Percentiles rank a stretch among this genome's conserved stretches.
phyloP scores from a whole-genome alignment of 2,329 filamentous ascomycete species.

The Phyllosticta citriasiana region DNA sequence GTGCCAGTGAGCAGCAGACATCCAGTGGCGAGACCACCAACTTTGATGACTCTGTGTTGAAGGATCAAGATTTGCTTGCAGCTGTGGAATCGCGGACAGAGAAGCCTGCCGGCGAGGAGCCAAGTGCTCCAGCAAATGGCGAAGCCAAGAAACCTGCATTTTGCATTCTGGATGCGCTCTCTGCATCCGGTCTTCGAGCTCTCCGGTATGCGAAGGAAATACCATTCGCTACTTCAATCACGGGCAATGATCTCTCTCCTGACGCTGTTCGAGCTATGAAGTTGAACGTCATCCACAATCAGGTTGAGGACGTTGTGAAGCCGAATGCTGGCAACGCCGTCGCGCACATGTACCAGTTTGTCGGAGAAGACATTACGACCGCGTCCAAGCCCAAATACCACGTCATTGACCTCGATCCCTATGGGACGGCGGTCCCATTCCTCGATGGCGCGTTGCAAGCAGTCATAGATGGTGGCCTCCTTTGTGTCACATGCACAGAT shows the following conservation, averaged over 20 bases:
- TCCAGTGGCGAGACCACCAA: conserved; percentile 15
- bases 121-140: conserved; percentile 18
- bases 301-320: conserved; percentile 58
- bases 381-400: conserved; percentile 56
- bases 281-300: conserved; percentile 77
- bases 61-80: not conserved
- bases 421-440: conserved; percentile 87
- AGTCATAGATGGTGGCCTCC: conserved; percentile 75
- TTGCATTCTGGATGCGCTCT: conserved; percentile 88
- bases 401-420: conserved; percentile 93
- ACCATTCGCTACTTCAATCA: conserved; percentile 69
- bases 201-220: conserved; percentile 87
- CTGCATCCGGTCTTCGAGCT: conserved; percentile 83
- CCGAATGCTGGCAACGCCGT: conserved; percentile 75
- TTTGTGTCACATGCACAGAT: conserved; percentile 95
- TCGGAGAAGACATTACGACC: conserved; percentile 38
- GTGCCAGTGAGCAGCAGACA: not conserved
- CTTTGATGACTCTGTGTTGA: conserved; percentile 5
- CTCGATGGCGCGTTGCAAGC: conserved; percentile 84
- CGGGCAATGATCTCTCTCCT: conserved; percentile 79
- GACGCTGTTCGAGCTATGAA: conserved; percentile 72
- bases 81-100: not conserved
- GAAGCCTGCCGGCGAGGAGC: not conserved
- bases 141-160: conserved; percentile 36
- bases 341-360: conserved; percentile 75